A percentile compares a stretch with the other conserved stretches of the same genome.
Evolutionary conservation across 768 basidiomycete species (phyloP).

Genomic region (Pulveroboletus ravenelii): DNA sequence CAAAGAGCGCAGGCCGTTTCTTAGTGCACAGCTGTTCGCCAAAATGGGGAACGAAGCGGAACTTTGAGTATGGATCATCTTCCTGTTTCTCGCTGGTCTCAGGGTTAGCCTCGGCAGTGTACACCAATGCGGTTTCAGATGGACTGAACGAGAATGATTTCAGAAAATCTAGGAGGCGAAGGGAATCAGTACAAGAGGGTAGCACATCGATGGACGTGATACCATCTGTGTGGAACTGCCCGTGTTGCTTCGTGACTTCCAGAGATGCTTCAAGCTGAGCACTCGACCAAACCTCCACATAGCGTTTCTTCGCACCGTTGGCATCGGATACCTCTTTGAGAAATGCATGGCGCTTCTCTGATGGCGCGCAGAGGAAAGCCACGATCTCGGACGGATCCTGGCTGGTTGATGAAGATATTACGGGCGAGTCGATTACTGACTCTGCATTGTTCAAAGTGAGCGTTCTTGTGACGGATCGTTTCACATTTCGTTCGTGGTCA

Average conservation of each 20-base stretch:
- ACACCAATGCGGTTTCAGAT: constrained; percentile 49
- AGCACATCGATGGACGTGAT: background rate
- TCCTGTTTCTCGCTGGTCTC: constrained; percentile 17
- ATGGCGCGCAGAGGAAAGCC: constrained; percentile 41
- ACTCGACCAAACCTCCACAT: constrained; percentile 56
- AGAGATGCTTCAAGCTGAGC: constrained; percentile 40
- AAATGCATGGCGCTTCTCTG: constrained; percentile 38
- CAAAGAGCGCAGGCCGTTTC: constrained; percentile 48
- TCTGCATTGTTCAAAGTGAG: constrained; percentile 27
- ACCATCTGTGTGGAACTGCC: constrained; percentile 63
- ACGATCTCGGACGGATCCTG: constrained; percentile 34
- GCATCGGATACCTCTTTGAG: constrained; percentile 37
- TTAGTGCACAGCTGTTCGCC: constrained; percentile 59
- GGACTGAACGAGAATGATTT: constrained; percentile 51
- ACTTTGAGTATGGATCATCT: constrained; percentile 35
- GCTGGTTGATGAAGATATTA: constrained; percentile 11
- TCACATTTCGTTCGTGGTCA: constrained; percentile 49
- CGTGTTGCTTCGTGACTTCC: constrained; percentile 57
- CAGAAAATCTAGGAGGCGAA: constrained; percentile 42
- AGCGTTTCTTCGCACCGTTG: constrained; percentile 37
- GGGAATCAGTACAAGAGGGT: background rate
- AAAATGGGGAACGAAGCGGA: constrained; percentile 53
- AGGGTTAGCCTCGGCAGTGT: constrained; percentile 54
- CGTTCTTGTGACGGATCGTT: constrained; percentile 34
- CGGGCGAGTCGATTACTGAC: constrained; percentile 1